Conservation (phyloP, 768 basidiomycete species). For the Rubroboletus satanas region DNA sequence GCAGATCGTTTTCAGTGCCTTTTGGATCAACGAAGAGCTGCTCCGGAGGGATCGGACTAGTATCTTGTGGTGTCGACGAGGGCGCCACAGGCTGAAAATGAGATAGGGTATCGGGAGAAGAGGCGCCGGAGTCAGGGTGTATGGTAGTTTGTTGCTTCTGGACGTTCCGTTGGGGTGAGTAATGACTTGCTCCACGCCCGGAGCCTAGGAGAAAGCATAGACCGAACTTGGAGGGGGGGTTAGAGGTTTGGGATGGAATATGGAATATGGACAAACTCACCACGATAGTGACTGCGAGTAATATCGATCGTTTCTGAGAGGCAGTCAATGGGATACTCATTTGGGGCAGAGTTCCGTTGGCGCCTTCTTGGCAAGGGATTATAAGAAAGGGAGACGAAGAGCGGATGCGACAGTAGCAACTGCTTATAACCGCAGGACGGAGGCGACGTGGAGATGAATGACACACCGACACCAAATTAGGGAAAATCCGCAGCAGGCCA, state of each 20-base stretch:
- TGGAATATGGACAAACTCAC: conserved; percentile 10
- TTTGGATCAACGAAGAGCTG: conserved; percentile 2
- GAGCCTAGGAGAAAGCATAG: conserved; percentile 25
- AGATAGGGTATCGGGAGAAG: neutral
- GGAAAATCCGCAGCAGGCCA: neutral
- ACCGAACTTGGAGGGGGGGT: conserved; percentile 10
- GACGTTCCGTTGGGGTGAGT: conserved; percentile 1
- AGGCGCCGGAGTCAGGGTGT: neutral
- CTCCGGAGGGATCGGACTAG: neutral
- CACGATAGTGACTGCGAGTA: conserved; percentile 24
- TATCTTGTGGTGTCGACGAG: neutral
- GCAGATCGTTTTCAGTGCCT: neutral
- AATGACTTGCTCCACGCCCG: neutral
- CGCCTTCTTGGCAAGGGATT: neutral
- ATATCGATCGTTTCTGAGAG: conserved; percentile 29
- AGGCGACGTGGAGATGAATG: neutral
- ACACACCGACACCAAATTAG: neutral
- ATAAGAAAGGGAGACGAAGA: neutral
- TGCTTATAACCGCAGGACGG: neutral
- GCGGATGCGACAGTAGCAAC: neutral
- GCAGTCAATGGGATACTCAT: conserved; percentile 28
- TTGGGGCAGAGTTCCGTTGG: neutral
- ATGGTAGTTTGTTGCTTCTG: neutral
- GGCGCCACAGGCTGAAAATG: neutral
- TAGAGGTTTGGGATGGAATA: neutral